Evolutionary conservation across 2,329 filamentous ascomycete species (phyloP), one percentile per base, ranked within the genome.

Genomic region (Parastagonospora nodorum): DNA sequence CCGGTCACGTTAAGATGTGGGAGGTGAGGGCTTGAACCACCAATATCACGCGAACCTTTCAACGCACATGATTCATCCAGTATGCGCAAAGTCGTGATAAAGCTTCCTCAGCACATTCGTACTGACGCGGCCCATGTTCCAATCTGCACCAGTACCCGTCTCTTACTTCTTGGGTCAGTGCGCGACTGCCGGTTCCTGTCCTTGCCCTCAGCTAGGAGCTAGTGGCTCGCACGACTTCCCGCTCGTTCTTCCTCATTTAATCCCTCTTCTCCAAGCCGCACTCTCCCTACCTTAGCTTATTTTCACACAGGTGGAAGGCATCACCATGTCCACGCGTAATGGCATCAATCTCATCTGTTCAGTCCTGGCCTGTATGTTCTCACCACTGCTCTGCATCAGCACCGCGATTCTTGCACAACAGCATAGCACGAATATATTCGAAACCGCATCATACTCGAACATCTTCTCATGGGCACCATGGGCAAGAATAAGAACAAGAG

Each of bases 1-100:
- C 82, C 51, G 94, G 94, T 10, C 92, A 91, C 77, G 89, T 97
- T 55, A 83, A 90, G 56, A 73, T 97, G 71, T 99, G 93, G 92
- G 92, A 97, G 77, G 64, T 74, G 32, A 64, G 71, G 50, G 69
- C 62, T 3, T 72, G 50, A 62, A 30, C 30, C 30, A n/a, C 30
- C 30, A 32, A 32, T 10, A 2, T 8, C 30, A 32, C 2, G 9
- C 30, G 30, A 32, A 32, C n/a, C 8, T 32, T 32, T n/a, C 36
- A 38, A 45, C 10, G 11, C 9, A 37, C n/a, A 45, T 37, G 32
- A 32, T 28, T 19, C 33, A 16, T 30, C 10, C 4, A 12, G 24
- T 24, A 3, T 24, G 3, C 19, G 19, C 19, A 24, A 24, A 24
- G 19, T 24, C 36, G 16, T 38, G 36, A 38, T 38, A 11, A 15